These are phyloP conservation scores for Schizopora paradoxa DNA, from an alignment of 1,284 basidiomycete genomes.

Conservation along the genomic window DNA sequence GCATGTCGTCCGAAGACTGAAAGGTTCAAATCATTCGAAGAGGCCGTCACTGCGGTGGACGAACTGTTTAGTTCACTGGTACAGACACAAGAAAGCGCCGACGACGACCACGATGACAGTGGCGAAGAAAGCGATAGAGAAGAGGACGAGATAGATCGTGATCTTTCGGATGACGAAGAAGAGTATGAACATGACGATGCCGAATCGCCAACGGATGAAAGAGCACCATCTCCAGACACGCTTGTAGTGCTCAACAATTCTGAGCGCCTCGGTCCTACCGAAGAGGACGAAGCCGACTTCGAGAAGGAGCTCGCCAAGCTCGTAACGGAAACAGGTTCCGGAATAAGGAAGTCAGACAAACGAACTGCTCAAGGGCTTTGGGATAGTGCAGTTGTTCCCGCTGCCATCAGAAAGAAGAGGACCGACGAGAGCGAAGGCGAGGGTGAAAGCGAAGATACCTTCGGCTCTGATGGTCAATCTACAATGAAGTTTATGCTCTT, in stretches of 20 bases:
- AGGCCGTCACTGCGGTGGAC: conserved; percentile 84
- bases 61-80: conserved; percentile 73
- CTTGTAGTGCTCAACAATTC: conserved; percentile 63
- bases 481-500: conserved; percentile 93
- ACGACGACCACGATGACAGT: conserved; percentile 29
- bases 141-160: conserved; percentile 49
- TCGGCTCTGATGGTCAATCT: conserved; percentile 32
- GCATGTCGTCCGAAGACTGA: conserved; percentile 74
- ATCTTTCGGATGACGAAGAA: conserved; percentile 48
- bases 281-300: conserved; percentile 91
- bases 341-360: conserved; percentile 80
- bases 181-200: conserved; percentile 51
- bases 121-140: conserved; percentile 70
- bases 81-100: conserved; percentile 37
- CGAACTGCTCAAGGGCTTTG: conserved; percentile 79
- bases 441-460: conserved; percentile 32
- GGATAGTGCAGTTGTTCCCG: conserved; percentile 78
- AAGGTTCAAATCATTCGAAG: conserved; percentile 69
- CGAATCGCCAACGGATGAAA: conserved; percentile 55
- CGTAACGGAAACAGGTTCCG: conserved; percentile 80
- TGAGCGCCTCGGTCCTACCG: conserved; percentile 69
- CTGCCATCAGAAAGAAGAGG: conserved; percentile 56
- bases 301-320: conserved; percentile 94
- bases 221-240: conserved; percentile 72
- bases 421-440: conserved; percentile 51